Base-by-base conservation (phyloP, 148 eudicot species). In the Rheum nobile region DNA sequence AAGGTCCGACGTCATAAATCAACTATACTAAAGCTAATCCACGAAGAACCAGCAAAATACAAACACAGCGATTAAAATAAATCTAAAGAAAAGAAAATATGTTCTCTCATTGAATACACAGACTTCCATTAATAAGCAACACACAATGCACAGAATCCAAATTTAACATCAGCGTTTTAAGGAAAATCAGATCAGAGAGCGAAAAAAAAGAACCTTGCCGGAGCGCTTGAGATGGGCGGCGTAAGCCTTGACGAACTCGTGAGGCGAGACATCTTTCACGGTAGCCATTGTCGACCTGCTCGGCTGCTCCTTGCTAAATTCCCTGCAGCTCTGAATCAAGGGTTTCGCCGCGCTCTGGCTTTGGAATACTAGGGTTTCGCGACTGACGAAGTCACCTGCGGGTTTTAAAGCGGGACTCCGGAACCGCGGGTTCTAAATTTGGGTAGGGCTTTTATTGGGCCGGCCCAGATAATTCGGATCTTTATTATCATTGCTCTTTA, bases 201-300 rank as follows among this genome's bases (percentile, higher is more conserved):
- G 70, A 29, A 21, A 5, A 24, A 31, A 7, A 22, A 21, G 7
- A 21, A 71, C 73, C 73, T 71, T 71, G 73, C 73, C 73, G 73
- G 73, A 71, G 0, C 73, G 73, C 50, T 71, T 71, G n/a, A 71
- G 73, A 46, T 71, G 73, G n/a, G 73, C 12, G 73, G 73, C 73
- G 73, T 71, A 71, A 1, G 73, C 73, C 73, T 71, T 71, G 48
- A 71, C 50, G 50, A 71, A 71, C 50, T 71, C 73, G 73, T 71
- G 73, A n/a, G 73, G 48, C 14, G 73, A 71, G 9, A 71, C 73
- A 10, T 71, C 73, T 71, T 71, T 71, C 8, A 71, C 73, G 31
- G 73, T 71, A 6, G 70, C 70, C 70, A 65, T 65, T 32, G 39
- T 65, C 70, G 70, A 14, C 34, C 4, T 26, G 67, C 35, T 9